Conservation (phyloP, 2,329 filamentous ascomycete species). For the Ampelomyces quisqualis region DNA sequence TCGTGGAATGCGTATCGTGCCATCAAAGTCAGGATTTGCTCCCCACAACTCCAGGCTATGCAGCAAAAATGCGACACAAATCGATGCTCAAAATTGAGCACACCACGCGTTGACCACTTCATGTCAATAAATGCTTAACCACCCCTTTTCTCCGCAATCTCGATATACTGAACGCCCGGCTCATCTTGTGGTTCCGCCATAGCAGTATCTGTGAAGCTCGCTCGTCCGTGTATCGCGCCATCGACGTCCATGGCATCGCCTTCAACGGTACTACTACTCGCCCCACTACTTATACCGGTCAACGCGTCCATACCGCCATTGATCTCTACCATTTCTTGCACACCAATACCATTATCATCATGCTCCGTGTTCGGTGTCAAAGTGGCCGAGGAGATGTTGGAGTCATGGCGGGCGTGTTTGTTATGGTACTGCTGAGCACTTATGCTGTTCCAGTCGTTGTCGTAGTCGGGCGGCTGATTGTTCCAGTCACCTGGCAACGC, state of each 20-base stretch:
- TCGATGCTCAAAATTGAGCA: too few relatives aligned
- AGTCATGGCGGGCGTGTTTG: constrained; percentile 13
- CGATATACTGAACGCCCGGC: constrained; percentile 22
- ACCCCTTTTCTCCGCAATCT: constrained; percentile 29
- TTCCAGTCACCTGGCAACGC: constrained; percentile 21
- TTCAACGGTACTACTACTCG: constrained; percentile 26
- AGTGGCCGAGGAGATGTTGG: constrained; percentile 29
- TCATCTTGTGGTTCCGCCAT: constrained; percentile 25
- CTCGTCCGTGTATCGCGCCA: constrained; percentile 8
- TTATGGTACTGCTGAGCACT: constrained; percentile 22
- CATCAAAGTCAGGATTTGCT: too few relatives aligned
- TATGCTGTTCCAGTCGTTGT: constrained; percentile 24
- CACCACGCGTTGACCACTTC: too few relatives aligned
- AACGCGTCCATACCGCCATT: constrained; percentile 25
- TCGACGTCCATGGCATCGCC: constrained; percentile 26
- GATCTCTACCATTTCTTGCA: constrained; percentile 31
- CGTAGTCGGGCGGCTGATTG: constrained; percentile 11
- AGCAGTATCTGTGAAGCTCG: constrained; percentile 23
- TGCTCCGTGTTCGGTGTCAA: constrained; percentile 40
- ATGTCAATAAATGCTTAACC: too few relatives aligned
- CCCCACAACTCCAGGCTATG: too few relatives aligned
- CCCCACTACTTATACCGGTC: constrained; percentile 20
- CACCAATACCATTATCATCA: constrained; percentile 19
- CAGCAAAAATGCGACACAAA: too few relatives aligned
- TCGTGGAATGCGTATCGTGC: too few relatives aligned